These are phyloP conservation scores for Curvularia sp. DNA, from an alignment of 2,329 filamentous ascomycete genomes.

Conservation along the genomic window DNA sequence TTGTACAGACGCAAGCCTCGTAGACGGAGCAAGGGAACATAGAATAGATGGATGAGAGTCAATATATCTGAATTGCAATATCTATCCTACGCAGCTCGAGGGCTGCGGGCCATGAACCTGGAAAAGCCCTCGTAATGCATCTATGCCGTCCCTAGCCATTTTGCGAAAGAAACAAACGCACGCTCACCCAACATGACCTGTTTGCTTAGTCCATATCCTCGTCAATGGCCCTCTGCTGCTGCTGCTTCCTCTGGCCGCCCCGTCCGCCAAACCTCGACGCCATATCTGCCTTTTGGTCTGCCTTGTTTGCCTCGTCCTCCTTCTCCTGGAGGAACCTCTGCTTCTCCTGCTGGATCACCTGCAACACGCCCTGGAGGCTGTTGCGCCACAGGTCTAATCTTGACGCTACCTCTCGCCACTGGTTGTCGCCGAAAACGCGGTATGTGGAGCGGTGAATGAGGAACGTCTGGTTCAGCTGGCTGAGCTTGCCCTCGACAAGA, in stretches of 20 bases:
- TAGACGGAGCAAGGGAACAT: slow-evolving; percentile 5
- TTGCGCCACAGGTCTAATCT: slow-evolving; percentile 90
- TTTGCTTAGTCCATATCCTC: slow-evolving; percentile 46
- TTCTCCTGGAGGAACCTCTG: slow-evolving; percentile 76
- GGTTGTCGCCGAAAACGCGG: slow-evolving; percentile 95
- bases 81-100: slow-evolving; percentile 44
- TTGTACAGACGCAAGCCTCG: slow-evolving; percentile 37
- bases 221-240: slow-evolving; percentile 46
- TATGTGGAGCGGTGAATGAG: slow-evolving; percentile 95
- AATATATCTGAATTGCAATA: slow-evolving; percentile 39
- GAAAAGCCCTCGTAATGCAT: slow-evolving; percentile 41
- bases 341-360: slow-evolving; percentile 81
- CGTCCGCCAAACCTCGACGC: slow-evolving; percentile 37
- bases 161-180: slow-evolving; percentile 29
- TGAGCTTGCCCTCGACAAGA: slow-evolving; percentile 94
- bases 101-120: slow-evolving; percentile 39
- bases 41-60: not conserved
- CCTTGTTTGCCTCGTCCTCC: slow-evolving; percentile 77
- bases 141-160: slow-evolving; percentile 32
- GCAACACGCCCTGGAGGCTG: slow-evolving; percentile 79
- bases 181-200: slow-evolving; percentile 7
- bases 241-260: slow-evolving; percentile 37
- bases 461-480: slow-evolving; percentile 90
- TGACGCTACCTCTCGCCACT: slow-evolving; percentile 94
- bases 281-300: slow-evolving; percentile 68